Evolutionary conservation across 2,329 filamentous ascomycete genomes (phyloP), one percentile per base, ranked within the genome.

Genomic region (Aspergillus sojae): DNA sequence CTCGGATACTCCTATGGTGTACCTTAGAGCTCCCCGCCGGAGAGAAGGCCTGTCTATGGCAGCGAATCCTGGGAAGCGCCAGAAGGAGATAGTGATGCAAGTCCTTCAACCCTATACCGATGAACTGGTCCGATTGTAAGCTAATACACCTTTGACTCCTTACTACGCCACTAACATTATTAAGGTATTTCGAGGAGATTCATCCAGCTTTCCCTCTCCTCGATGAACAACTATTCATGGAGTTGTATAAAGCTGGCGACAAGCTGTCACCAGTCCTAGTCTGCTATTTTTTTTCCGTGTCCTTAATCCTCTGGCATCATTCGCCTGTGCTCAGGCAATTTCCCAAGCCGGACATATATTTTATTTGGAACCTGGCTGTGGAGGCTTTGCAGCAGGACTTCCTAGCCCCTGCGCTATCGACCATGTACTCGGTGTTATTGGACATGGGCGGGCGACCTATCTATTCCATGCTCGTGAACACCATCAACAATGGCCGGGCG

Each of bases 331-430:
- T 64, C 26, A 62, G 52, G 39, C 55, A 62, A 32, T 62, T 63
- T 32, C 66, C 64, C 12, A 72, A 74, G 1, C 84, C 85, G 0
- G 84, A 87, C 67, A 73, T 77, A 14, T 79, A 82, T 16, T 87
- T 83, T 66, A 79, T 85, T 36, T 87, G 85, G 85, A 86, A 86
- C 60, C 77, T 85, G 23, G 82, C 84, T 19, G 83, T 80, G 16
- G 82, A 83, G 61, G 83, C 84, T 0, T 73, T 85, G 5, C 83
- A 85, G 62, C 84, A 87, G 48, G 79, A 86, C 3, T 78, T 84
- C 34, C 73, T 83, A 5, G 82, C 81, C 0, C 84, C 84, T 0
- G 81, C 84, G 0, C 77, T 86, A 50, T 82, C 83, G 0, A 83
- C 83, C 0, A 78, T 87, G 14, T 76, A 81, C 4, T 80, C 84